Evolutionary conservation across 306 rosid species (phyloP).

Genomic region (Cercis canadensis): DNA sequence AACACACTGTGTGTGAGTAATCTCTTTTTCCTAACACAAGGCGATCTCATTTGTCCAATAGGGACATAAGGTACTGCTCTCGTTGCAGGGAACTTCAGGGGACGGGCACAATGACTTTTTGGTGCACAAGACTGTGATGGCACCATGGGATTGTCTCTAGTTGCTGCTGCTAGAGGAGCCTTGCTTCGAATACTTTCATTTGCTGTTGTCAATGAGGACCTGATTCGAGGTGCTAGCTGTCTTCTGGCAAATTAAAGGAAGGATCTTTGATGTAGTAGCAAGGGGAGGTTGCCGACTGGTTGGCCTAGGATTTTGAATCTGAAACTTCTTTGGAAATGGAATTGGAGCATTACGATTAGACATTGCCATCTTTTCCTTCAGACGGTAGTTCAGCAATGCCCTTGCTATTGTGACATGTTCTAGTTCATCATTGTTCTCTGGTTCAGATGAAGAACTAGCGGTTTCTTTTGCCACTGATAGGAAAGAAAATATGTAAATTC

Average conservation of each 20-base stretch:
- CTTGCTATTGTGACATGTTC: constrained; percentile 96
- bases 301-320: constrained; percentile 73
- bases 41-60: constrained; percentile 71
- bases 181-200: constrained; percentile 47
- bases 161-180: constrained; percentile 23
- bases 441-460: constrained; percentile 53
- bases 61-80: constrained; percentile 92
- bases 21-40: constrained; percentile 46
- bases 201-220: constrained; percentile 34
- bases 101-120: constrained; percentile 61
- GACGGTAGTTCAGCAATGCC: constrained; percentile 74
- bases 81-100: constrained; percentile 73
- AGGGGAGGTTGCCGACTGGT: constrained; percentile 84
- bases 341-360: constrained; percentile 69
- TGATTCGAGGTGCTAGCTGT: constrained; percentile 52
- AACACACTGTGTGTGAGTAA: background rate
- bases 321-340: constrained; percentile 76
- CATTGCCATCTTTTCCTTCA: constrained; percentile 80
- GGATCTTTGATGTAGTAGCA: constrained; percentile 81
- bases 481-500: constrained; percentile 40
- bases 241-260: constrained; percentile 85
- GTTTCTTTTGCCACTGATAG: constrained; percentile 72
- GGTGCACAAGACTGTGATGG: constrained; percentile 39
- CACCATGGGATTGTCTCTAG: constrained; percentile 46
- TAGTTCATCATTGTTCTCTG: constrained; percentile 83